Base-by-base conservation (phyloP, 306 rosid genomes). In the Castanopsis chinensis region DNA sequence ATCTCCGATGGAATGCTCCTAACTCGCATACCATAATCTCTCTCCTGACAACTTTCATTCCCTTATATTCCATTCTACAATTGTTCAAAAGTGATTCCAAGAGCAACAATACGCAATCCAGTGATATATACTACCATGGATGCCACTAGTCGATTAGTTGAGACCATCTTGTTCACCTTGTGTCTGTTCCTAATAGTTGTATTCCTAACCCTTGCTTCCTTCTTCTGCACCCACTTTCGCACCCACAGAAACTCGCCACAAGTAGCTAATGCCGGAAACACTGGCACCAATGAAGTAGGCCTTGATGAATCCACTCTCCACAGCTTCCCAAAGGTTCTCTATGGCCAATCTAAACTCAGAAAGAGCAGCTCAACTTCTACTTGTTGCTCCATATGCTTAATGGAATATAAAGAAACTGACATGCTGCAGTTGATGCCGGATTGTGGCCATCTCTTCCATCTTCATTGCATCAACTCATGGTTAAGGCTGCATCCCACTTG, bases 371-470 rank as follows among this genome's bases (percentile, higher is more conserved):
- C 83, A 5, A 67, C 33, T 15, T 2, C 71, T 53, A 32, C 78
- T 55, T 83, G 81, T 2, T 86, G 91, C 70, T 80, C 84, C 15
- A 85, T 88, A 75, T 88, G 91, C 35, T 80, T 85, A 76, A 78
- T 81, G 87, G 89, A 88, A 85, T 85, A 92, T 67, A 81, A 65
- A 55, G 92, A 92, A 2, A 56, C 80, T 25, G 94, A 88, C 61
- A 65, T 74, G 53, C 33, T 90, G 7, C 59, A 87, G 57, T 57
- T 88, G 81, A 20, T 90, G 5, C 93, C 91, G 6, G 71, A 85
- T 1, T 92, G 97, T 72, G 86, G 82, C 9, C 94, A 90, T 76
- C 78, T 84, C 77, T 90, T 88, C 64, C 97, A 92, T 78, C 78
- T 56, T 35, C 78, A 51, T 35, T 92, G 94, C 59, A 82, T 90